Evolutionary conservation across 2,329 filamentous ascomycete genomes (phyloP).

Genomic region (Verticillium nubilum): DNA sequence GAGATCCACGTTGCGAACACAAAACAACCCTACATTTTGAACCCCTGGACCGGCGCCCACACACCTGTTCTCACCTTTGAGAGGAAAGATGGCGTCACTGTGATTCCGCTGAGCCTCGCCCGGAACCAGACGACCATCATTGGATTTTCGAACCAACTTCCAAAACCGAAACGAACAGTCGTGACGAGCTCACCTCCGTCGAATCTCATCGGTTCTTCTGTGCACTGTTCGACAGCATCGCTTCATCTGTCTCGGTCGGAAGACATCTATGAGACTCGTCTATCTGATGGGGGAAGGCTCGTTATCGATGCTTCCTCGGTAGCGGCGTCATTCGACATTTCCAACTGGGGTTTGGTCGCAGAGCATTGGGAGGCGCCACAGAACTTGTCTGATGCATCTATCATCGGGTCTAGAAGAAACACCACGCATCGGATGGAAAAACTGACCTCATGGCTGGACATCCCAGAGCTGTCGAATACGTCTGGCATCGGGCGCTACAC

Average conservation of each 20-base stretch:
- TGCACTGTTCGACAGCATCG: too few species aligned
- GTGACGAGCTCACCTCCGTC: neutral
- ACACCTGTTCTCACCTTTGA: conserved; percentile 2
- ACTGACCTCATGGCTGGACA: conserved; percentile 3
- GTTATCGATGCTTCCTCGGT: too few species aligned
- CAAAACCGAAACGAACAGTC: neutral
- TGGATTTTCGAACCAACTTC: neutral
- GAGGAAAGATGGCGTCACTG: neutral
- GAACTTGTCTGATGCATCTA: conserved; percentile 1
- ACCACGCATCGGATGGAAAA: conserved; percentile 1
- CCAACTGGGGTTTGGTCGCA: neutral
- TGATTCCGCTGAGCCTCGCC: conserved; percentile 2
- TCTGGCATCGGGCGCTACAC: conserved; percentile 7
- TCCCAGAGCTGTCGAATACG: conserved; percentile 1
- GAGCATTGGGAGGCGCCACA: conserved; percentile 8
- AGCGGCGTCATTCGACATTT: neutral
- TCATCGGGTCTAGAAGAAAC: conserved; percentile 3
- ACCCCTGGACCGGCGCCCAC: conserved; percentile 4
- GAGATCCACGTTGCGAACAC: neutral
- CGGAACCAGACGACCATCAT: conserved; percentile 6
- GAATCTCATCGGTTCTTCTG: neutral
- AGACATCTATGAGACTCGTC: too few species aligned
- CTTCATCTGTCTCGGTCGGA: too few species aligned
- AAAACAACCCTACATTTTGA: conserved; percentile 1
- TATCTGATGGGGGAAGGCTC: too few species aligned